Evolutionary conservation across 352 stramenopile species (phyloP), one percentile per base, ranked within the genome.

Genomic region (Phytophthora fragariae): DNA sequence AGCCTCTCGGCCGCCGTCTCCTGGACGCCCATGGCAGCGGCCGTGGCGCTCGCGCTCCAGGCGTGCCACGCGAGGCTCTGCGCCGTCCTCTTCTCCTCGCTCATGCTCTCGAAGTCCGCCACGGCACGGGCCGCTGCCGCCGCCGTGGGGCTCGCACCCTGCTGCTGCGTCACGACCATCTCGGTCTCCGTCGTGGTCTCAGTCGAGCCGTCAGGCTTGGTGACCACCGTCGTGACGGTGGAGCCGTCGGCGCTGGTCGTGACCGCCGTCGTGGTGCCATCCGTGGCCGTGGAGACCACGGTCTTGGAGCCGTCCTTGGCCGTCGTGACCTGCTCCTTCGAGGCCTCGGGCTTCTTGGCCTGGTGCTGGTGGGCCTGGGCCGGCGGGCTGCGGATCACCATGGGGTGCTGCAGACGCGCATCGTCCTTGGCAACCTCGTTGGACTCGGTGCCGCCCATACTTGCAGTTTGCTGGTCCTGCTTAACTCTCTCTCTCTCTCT

Each of bases 61-160:
- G 72, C 67, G 62, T 79, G 67, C 72, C 72, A 79, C 4, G 72
- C 72, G 33, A 78, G 50, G 49, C 57, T 72, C 66, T 72, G 50
- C 33, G 55, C 21, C 49, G 46, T 6, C 39, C 66, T 59, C n/a
- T 62, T 78, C 39, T 77, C 61, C 53, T 82, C 76, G 57, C 73
- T 81, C 64, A 78, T 67, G 41, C 69, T 77, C 63, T 83, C 76
- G 37, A 80, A 78, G 50, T 81, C 73, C 11, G 58, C 68, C 41
- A 82, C 64, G 15, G 56, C 75, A 8, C 65, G 57, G n/a, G 62
- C 66, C 11, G 54, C 62, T 11, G 61, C 70, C 10, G 70, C 62
- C 14, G 72, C 57, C 37, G 66, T 82, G 39, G 72, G 70, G 35
- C 65, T 79, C 50, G 15, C 58, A 3, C 12, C 50, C 37, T 68